Base-by-base conservation (phyloP, 345 rosid species). In the Turritis glabra region DNA sequence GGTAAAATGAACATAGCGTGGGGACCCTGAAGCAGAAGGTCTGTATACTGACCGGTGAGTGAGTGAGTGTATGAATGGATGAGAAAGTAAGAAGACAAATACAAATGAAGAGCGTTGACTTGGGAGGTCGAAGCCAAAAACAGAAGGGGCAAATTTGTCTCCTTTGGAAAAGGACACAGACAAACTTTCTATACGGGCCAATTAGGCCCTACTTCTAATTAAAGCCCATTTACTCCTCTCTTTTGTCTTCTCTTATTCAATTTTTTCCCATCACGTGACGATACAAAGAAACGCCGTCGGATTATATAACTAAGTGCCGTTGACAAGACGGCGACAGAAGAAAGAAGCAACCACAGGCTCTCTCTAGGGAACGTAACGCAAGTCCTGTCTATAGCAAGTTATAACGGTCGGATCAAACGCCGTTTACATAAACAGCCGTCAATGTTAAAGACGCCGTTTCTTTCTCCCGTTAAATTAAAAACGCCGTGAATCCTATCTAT, bases 211-310 rank as follows among this genome's bases (percentile, higher is more conserved):
- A 71, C 80, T 46, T 53, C 9, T 53, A 25, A 18, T 15, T 74
- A 44, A 64, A 77, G 80, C 80, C 80, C 80, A 77, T 77, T 77
- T 26, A 71, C 67, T 77, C 18, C 66, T 13, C 43, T 41, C 27
- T 71, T 40, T 77, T 77, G 79, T 76, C 80, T 44, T 50, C 29
- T 50, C 29, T 41, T 62, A 8, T 65, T 65, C 22, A 8, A 1
- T 14, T 5, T 37, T 8, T 26, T 2, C 57, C 4, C 15, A 62
- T 44, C 80, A 64, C 62, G 76, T 71, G 72, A 71, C 68, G 10
- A 64, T 21, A 46, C 5, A 1, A 1, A 13, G n/a, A 58, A 71
- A 70, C 62, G 67, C 18, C 71, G 66, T 48, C 55, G 60, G 51
- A 56, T 69, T 17, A 21, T n/a, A n/a, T n/a, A n/a, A 5, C 57